Percentiles rank a stretch among this genome's conserved stretches.
phyloP scores from a whole-genome alignment of 371 early-diverging fungal species.

The Zychaea mexicana region DNA sequence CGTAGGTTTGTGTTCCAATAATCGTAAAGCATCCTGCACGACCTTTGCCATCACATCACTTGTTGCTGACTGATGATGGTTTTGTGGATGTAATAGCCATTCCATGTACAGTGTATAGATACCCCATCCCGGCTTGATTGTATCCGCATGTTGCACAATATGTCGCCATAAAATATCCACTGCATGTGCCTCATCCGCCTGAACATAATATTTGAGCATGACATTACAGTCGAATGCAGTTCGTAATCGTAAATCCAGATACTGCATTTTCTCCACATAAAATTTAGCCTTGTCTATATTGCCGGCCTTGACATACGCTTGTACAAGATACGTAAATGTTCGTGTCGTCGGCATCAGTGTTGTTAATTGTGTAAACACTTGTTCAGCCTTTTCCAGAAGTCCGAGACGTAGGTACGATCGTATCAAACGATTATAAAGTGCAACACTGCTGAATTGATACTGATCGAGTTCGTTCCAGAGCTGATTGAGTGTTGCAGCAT shows the following conservation, averaged over 20 bases:
- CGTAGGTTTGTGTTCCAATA: neutral
- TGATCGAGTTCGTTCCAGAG: conserved; percentile 24
- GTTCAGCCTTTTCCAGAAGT: conserved; percentile 22
- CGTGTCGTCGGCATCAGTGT: conserved; percentile 36
- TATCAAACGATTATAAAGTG: conserved; percentile 43
- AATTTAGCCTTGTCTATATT: conserved; percentile 18
- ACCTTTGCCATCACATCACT: neutral
- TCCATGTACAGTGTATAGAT: conserved; percentile 35
- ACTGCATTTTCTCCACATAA: conserved; percentile 33
- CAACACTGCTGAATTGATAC: conserved; percentile 16
- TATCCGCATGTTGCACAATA: conserved; percentile 24
- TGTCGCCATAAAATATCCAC: conserved; percentile 46
- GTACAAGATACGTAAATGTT: conserved; percentile 37
- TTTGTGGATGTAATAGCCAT: conserved; percentile 14
- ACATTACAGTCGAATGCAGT: conserved; percentile 37
- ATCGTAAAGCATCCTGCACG: neutral
- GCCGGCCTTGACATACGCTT: conserved; percentile 28
- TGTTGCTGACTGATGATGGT: neutral
- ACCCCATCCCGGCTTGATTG: conserved; percentile 23
- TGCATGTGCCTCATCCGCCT: conserved; percentile 30
- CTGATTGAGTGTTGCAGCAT: conserved; percentile 14
- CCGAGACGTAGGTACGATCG: conserved; percentile 30
- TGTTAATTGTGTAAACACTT: conserved; percentile 19
- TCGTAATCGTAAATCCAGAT: conserved; percentile 20
- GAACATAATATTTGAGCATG: conserved; percentile 29